Base-by-base conservation (phyloP, 2,329 filamentous ascomycete species). In the Xylaria sp. region DNA sequence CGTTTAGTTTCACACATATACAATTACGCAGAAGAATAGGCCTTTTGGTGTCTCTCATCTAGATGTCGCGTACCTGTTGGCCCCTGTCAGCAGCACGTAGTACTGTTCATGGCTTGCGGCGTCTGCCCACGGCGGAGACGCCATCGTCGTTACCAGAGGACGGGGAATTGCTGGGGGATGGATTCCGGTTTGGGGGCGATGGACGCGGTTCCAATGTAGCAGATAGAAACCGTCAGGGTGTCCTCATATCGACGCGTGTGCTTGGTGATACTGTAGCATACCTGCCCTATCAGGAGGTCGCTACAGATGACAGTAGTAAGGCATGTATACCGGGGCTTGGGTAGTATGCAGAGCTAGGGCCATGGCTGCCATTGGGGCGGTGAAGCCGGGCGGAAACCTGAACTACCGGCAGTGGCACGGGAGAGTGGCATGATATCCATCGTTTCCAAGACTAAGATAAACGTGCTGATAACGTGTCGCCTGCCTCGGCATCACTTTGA, bases 71-170 rank as follows among this genome's bases (percentile, higher is more conserved):
- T 67, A 69, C 68, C 67, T 70, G 43, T 71, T 71, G 29, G 68
- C 69, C 39, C 69, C 69, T 20, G 69, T 71, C 19, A 71, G 43
- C 9, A 71, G 58, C 44, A 70, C 66, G 39, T 66, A 69, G 60
- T 61, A 63, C 39, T 69, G 66, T 52, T 71, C 66, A 44, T 71
- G 66, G 59, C 62, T 68, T 38, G 67, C 61, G 22, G 64, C 63
- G 39, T 47, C 61, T 40, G 63, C 63, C 69, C 69, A 71, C 17
- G 69, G 69, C 52, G 67, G 64, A 49, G 66, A 58, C 43, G 59
- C 54, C 66, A 64, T 68, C 18, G 54, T 52, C 19, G 38, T 7
- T 34, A 19, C 20, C 20, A 44, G 42, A 50, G 43, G 44, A 13
- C 5, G 17, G 39, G 19, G 4, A 7, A 16, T 21, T 9, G 22